Evolutionary conservation across 495 filamentous ascomycete genomes (phyloP), one percentile per base, ranked within the genome.

Genomic region (Penicillium desertorum): DNA sequence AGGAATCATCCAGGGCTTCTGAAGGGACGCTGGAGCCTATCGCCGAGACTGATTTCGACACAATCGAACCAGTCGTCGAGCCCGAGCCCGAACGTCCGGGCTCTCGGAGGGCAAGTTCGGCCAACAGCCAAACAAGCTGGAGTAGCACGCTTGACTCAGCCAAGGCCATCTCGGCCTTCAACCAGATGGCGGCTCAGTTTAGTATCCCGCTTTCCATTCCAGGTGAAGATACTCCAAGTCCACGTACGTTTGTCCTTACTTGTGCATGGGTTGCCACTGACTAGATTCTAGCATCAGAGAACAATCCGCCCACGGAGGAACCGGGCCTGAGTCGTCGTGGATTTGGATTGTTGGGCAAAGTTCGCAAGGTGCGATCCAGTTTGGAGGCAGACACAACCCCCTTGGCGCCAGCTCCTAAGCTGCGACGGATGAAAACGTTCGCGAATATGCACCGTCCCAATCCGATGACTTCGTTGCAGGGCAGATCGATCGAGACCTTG

Each of bases 401-500:
- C 71, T 58, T 74, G 67, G 46, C 76, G 65, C 62, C 76, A 69
- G 47, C 80, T 75, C 58, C 74, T 67, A 89, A 73, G 34, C 59
- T 83, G 64, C 81, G 81, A 39, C 72, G 72, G 17, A 69, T 65
- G 17, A 77, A 70, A 53, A 77, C 74, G 9, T 71, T 77, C 56
- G 67, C 66, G 1, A 61, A 51, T 30, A 45, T 77, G n/a, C 61
- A 34, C 51, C 71, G 61, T 34, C 52, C 60, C 45, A 68, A 75
- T 58, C 76, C 76, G 53, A 81, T 77, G 64, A 82, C 84, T 55
- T 80, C 73, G 14, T 65, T 90, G 51, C 84, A 81, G 63, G 83
- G 83, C 45, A 83, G 81, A 62, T 77, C 81, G 37, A 59, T 93
- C 27, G 81, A 86, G 58, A 81, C 77, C 51, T 72, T 92, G 25